Evolutionary conservation across 306 rosid genomes (phyloP).

Genomic region (Hippophae tibetana): DNA sequence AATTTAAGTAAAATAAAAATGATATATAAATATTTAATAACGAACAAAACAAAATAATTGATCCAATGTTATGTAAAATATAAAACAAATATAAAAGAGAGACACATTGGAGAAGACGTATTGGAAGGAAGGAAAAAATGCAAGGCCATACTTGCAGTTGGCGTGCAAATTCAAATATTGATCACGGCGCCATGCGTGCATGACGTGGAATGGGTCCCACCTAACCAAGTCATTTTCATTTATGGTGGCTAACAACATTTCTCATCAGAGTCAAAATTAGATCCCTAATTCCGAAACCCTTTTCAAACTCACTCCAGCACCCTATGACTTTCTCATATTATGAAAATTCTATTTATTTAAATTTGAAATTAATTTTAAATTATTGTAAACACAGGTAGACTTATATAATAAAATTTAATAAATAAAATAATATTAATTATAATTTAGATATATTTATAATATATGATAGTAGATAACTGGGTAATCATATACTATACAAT

Average conservation of each 20-base stretch:
- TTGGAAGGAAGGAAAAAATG: not conserved
- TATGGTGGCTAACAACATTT: slow-evolving; percentile 20
- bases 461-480: too few species aligned
- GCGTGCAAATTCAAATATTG: slow-evolving; percentile 38
- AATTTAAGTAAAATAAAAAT: too few species aligned
- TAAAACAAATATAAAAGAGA: not conserved
- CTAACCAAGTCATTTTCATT: slow-evolving; percentile 9
- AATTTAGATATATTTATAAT: too few species aligned
- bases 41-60: too few species aligned
- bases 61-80: too few species aligned
- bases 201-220: slow-evolving; percentile 62
- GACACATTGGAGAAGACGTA: slow-evolving; percentile 36
- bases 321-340: not conserved
- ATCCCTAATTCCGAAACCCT: slow-evolving; percentile 14
- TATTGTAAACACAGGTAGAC: too few species aligned
- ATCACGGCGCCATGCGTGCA: slow-evolving; percentile 28
- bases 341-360: too few species aligned
- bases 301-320: slow-evolving; percentile 15
- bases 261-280: not conserved
- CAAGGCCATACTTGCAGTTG: slow-evolving; percentile 11
- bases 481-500: too few species aligned
- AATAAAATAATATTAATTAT: too few species aligned
- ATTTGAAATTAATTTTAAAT: too few species aligned
- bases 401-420: too few species aligned
- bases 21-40: too few species aligned